Evolutionary conservation across 2,329 filamentous ascomycete species (phyloP).

Genomic region (Xylaria sp.): DNA sequence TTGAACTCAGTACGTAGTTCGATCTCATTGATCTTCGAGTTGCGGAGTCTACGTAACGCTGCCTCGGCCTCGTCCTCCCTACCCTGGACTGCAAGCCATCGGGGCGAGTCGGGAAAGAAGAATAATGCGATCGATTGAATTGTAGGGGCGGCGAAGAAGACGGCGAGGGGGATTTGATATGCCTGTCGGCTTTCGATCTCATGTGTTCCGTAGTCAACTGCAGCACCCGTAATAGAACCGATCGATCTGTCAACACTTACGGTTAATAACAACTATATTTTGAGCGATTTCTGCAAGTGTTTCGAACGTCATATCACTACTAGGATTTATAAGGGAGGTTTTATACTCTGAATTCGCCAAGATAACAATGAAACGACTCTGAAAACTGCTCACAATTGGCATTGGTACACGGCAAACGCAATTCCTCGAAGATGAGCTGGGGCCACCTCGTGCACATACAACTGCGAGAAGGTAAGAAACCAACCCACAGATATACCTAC

Average conservation of each 20-base stretch:
- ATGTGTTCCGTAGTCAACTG: slow-evolving; percentile 49
- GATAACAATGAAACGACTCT: background rate
- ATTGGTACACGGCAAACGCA: slow-evolving; percentile 51
- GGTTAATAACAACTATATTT: background rate
- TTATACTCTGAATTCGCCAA: background rate
- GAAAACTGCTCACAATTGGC: slow-evolving; percentile 39
- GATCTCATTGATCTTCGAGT: slow-evolving; percentile 44
- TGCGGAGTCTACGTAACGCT: slow-evolving; percentile 47
- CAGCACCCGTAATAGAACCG: slow-evolving; percentile 51
- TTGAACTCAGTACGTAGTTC: slow-evolving; percentile 49
- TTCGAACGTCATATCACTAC: background rate
- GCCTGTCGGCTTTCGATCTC: slow-evolving; percentile 38
- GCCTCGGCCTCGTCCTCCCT: slow-evolving; percentile 48
- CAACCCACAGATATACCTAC: slow-evolving; percentile 52
- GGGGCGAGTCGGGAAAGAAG: slow-evolving; percentile 54
- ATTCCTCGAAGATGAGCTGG: slow-evolving; percentile 52
- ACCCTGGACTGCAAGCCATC: slow-evolving; percentile 55
- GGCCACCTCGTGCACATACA: slow-evolving; percentile 53
- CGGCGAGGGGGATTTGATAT: slow-evolving; percentile 47
- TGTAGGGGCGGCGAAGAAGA: slow-evolving; percentile 50
- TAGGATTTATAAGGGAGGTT: background rate
- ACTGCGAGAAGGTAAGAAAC: slow-evolving; percentile 53
- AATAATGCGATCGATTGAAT: slow-evolving; percentile 49
- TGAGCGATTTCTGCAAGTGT: background rate
- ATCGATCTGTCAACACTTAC: slow-evolving; percentile 34